Conservation (phyloP, 2,329 filamentous ascomycete genomes). For the Sporothrix sp. region DNA sequence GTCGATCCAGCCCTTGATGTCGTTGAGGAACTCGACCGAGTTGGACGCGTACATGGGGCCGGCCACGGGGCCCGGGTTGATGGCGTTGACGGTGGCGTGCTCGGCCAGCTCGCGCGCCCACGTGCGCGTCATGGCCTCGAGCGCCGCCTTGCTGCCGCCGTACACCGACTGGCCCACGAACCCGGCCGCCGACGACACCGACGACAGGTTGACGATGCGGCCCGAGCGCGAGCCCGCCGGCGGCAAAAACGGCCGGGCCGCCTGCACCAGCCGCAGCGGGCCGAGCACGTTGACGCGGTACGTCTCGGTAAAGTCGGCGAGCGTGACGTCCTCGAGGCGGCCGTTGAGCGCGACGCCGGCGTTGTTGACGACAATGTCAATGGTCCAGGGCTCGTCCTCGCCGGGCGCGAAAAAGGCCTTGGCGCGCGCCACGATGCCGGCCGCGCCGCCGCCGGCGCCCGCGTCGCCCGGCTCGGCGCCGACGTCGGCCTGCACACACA, state of each 20-base stretch:
- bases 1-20: constrained; percentile 34
- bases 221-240: constrained; percentile 54
- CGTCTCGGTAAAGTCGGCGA: constrained; percentile 57
- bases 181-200: constrained; percentile 43
- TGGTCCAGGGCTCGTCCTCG: constrained; percentile 40
- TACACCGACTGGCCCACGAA: constrained; percentile 48
- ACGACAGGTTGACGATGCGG: constrained; percentile 47
- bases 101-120: constrained; percentile 48
- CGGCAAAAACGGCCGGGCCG: constrained; percentile 59
- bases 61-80: constrained; percentile 48
- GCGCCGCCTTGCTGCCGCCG: constrained; percentile 47
- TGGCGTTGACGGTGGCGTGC: constrained; percentile 44
- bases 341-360: constrained; percentile 64
- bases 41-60: constrained; percentile 42
- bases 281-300: constrained; percentile 77
- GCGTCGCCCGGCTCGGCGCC: constrained; percentile 50
- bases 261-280: constrained; percentile 68
- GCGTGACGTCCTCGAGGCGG: constrained; percentile 49
- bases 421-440: constrained; percentile 29
- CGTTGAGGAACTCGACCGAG: constrained; percentile 32
- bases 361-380: constrained; percentile 85
- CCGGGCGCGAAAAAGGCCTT: constrained; percentile 45
- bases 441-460: constrained; percentile 38
- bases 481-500: constrained; percentile 63
- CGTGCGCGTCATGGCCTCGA: constrained; percentile 50